Base-by-base conservation (phyloP, 2,329 filamentous ascomycete genomes). In the Colletotrichum brevisporum region DNA sequence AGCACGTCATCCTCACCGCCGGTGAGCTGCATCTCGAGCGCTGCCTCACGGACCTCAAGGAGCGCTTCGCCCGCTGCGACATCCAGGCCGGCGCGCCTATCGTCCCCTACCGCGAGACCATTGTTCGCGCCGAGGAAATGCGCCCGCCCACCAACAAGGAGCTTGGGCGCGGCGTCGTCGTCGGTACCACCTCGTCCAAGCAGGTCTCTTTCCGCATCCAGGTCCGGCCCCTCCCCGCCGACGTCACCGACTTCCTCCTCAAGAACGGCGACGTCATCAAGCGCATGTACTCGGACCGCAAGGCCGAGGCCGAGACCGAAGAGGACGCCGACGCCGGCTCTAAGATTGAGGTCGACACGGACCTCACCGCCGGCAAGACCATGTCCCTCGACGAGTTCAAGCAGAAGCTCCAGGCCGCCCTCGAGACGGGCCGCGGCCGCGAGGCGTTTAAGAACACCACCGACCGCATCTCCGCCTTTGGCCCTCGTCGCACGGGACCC, bases 1-100 rank as follows among this genome's bases (percentile, higher is more conserved):
- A 99, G 81, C 96, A 99, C 79, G 96, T 99, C 50, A 89, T 99
- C 24, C 81, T 97, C 45, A 98, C 96, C 0, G 96, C 96, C 6
- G 96, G 96, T 62, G 96, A 99, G 80, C 78, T 99, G 73, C 96
- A 99, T 82, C 85, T 99, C 3, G 96, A 99, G 80, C 87, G 96
- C 65, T 99, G 96, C 78, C 80, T 99, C 68, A 97, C 96, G 61
- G 96, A 99, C 83, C 85, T 99, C 27, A 89, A 94, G 71, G 96
- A 99, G 77, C 88, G 96, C 5, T 99, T 97, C 77, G 95, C 96
- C 6, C 91, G 90, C 72, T 98, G 97, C 77, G 95, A 98, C 73
- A 95, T 99, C 60, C 95, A 98, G 77, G 94, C 94, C 31, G 95
- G 96, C 65, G 93, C 94, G 51, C 93, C 96, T 1, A 98, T 99